Conservation (phyloP, 352 stramenopile species). For the Phytopythium helicoides region DNA sequence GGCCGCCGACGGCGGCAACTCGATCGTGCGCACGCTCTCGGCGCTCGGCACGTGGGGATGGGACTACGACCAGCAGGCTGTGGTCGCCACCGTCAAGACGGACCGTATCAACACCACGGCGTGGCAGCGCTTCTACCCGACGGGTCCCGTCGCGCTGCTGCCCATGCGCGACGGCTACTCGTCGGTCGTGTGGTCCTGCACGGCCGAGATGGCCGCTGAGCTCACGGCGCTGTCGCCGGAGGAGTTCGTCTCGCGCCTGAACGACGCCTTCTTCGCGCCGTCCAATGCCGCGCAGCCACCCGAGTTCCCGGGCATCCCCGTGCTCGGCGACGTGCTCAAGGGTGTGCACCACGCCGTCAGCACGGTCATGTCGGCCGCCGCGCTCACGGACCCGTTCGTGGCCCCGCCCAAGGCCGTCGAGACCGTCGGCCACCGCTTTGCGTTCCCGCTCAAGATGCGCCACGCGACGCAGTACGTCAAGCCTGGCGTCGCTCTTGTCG, state of each 20-base stretch:
- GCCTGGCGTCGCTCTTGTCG: conserved; percentile 87
- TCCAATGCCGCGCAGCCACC: conserved; percentile 43
- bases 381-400: conserved; percentile 76
- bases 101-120: conserved; percentile 77
- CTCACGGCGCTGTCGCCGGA: conserved; percentile 67
- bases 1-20: conserved; percentile 88
- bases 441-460: conserved; percentile 89
- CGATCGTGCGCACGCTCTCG: conserved; percentile 82
- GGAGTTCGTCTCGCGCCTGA: conserved; percentile 80
- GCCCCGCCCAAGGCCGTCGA: conserved; percentile 63
- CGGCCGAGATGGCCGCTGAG: conserved; percentile 74
- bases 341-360: conserved; percentile 67
- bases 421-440: conserved; percentile 70
- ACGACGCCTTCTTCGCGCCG: conserved; percentile 68
- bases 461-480: conserved; percentile 88
- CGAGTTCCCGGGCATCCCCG: conserved; percentile 71
- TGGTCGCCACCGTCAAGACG: conserved; percentile 91
- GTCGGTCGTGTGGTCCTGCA: conserved; percentile 91
- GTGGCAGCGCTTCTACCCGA: conserved; percentile 91
- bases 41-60: conserved; percentile 89
- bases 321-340: conserved; percentile 78
- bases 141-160: conserved; percentile 84
- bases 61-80: conserved; percentile 91
- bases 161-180: conserved; percentile 89
- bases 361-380: conserved; percentile 73